Percentiles rank a stretch among this genome's conserved stretches.
These are phyloP conservation scores for Calonectria pauciramosa DNA, from an alignment of 2,329 filamentous ascomycete species.

Conservation along the genomic window DNA sequence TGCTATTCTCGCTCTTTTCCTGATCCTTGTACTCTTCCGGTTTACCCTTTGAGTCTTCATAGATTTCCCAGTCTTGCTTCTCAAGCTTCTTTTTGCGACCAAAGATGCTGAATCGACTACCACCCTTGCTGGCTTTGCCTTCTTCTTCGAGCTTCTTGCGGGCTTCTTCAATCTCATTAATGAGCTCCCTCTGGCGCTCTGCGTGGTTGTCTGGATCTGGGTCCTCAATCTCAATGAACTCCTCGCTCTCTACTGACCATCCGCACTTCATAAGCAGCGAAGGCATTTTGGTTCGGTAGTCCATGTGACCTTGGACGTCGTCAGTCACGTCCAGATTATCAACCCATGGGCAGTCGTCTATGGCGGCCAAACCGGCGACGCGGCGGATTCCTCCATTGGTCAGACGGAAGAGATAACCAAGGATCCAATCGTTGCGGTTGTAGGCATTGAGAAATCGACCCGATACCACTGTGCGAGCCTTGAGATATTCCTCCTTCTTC, in stretches of 20 bases:
- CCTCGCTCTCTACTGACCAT: constrained; percentile 92
- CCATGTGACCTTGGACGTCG: constrained; percentile 92
- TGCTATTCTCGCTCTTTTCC: constrained; percentile 56
- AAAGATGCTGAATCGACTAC: constrained; percentile 80
- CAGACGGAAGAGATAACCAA: constrained; percentile 94
- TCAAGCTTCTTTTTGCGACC: constrained; percentile 83
- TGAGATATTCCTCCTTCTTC: constrained; percentile 90
- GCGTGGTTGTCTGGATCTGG: constrained; percentile 95
- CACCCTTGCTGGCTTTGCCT: constrained; percentile 72
- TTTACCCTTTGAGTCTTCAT: constrained; percentile 76
- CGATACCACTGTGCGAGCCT: constrained; percentile 84
- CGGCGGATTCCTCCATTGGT: constrained; percentile 93
- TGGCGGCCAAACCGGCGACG: constrained; percentile 84
- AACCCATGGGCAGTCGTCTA: constrained; percentile 82
- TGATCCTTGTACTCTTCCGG: constrained; percentile 45
- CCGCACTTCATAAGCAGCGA: constrained; percentile 87
- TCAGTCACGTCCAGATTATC: constrained; percentile 93
- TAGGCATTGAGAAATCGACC: constrained; percentile 97
- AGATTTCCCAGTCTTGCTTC: constrained; percentile 95
- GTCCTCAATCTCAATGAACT: constrained; percentile 97
- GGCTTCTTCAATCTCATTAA: constrained; percentile 96
- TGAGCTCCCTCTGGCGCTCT: constrained; percentile 89
- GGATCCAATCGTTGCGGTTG: constrained; percentile 95
- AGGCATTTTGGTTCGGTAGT: constrained; percentile 94
- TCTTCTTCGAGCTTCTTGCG: constrained; percentile 88